Conservation (phyloP, 225 moss, liverwort and hornwort genomes). For the Marchantia polymorpha region DNA sequence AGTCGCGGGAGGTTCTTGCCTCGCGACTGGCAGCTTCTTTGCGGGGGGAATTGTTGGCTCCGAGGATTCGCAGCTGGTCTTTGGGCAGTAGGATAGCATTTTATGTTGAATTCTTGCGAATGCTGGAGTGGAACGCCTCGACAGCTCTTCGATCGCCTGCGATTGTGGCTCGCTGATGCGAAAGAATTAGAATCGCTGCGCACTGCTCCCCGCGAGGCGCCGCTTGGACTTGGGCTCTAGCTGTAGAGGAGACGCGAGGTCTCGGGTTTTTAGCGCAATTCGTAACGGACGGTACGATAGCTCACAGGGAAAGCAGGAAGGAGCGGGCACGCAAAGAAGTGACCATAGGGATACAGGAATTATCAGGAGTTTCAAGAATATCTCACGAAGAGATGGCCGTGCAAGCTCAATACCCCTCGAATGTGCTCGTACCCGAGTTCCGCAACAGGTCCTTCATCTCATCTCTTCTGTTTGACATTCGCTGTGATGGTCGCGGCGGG, state of each 20-base stretch:
- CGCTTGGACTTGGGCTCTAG: not conserved
- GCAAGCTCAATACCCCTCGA: conserved; percentile 82
- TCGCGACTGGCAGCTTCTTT: not conserved
- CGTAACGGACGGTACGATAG: conserved; percentile 7
- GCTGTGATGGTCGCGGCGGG: conserved; percentile 23
- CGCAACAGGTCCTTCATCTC: conserved; percentile 57
- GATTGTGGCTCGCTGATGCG: not conserved
- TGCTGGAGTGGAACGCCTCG: conserved; percentile 18
- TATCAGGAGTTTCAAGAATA: conserved; percentile 27
- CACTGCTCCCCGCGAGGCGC: not conserved
- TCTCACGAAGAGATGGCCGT: conserved; percentile 60
- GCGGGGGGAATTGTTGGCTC: not conserved
- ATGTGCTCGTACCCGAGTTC: conserved; percentile 60
- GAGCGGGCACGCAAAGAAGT: conserved; percentile 4
- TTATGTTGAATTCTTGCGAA: conserved; percentile 30
- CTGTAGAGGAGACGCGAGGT: not conserved
- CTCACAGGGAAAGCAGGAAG: conserved; percentile 15
- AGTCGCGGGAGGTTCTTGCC: conserved; percentile 12
- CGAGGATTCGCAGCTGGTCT: not conserved
- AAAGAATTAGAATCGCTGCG: not conserved
- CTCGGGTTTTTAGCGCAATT: not conserved
- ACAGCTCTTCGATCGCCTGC: not conserved
- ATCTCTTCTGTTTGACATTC: conserved; percentile 31
- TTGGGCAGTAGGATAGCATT: not conserved
- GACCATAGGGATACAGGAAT: conserved; percentile 13